A percentile compares a stretch with the other conserved stretches of the same genome.
Conservation (phyloP, 495 filamentous ascomycete genomes). For the Hypoxylon trugodes region DNA sequence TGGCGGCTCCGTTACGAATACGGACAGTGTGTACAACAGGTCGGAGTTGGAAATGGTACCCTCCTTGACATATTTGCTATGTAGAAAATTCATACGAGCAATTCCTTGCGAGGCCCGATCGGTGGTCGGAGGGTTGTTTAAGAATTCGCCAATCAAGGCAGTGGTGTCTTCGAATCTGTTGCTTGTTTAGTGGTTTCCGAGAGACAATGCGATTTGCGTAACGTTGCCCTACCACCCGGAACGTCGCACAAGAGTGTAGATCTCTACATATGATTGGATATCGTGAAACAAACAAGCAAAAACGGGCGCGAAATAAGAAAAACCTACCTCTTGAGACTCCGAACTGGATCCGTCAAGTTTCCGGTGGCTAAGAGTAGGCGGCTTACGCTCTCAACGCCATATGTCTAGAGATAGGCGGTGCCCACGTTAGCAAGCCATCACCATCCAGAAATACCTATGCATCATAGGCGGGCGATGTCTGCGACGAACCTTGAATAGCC, state of each 20-base stretch:
- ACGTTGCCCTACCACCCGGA: not conserved
- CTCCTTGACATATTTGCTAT: slow-evolving; percentile 63
- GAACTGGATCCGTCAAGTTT: slow-evolving; percentile 62
- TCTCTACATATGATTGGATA: not conserved
- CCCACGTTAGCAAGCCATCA: slow-evolving; percentile 1
- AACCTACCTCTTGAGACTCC: slow-evolving; percentile 61
- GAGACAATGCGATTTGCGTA: not conserved
- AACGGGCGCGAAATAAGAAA: no score
- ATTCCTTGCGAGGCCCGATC: slow-evolving; percentile 60
- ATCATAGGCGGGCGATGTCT: not conserved
- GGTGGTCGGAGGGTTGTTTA: slow-evolving; percentile 54
- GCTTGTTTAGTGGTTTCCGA: not conserved
- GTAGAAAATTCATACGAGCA: slow-evolving; percentile 73
- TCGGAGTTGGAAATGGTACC: slow-evolving; percentile 71
- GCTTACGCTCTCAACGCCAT: slow-evolving; percentile 71
- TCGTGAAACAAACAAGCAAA: not conserved
- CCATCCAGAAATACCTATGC: not conserved
- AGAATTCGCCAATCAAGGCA: slow-evolving; percentile 63
- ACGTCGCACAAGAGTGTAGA: no score
- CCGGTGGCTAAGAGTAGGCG: slow-evolving; percentile 63
- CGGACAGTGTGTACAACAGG: slow-evolving; percentile 71
- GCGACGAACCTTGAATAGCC: slow-evolving; percentile 64
- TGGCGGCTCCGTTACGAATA: slow-evolving; percentile 68
- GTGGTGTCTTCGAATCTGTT: slow-evolving; percentile 68
- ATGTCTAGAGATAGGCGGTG: slow-evolving; percentile 56